Evolutionary conservation across 306 rosid genomes (phyloP).

Genomic region (Phaseolus lunatus): DNA sequence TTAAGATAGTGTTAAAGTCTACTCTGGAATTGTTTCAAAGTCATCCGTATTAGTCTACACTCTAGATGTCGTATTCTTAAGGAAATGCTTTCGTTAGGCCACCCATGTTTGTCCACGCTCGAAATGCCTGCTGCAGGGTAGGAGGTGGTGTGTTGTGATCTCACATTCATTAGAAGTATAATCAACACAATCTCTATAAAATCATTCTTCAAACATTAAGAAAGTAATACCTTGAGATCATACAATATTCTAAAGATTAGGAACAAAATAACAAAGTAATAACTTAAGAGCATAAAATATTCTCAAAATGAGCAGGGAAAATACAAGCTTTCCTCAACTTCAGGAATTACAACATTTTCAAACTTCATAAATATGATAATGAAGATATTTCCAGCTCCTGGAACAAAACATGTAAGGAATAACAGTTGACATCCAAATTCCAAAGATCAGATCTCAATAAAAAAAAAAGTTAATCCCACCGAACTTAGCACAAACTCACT

Average conservation of each 20-base stretch:
- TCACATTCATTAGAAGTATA: too few relatives aligned
- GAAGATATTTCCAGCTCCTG: slow-evolving; percentile 22
- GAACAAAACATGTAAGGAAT: slow-evolving; percentile 5
- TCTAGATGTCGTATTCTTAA: not conserved
- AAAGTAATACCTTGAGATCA: slow-evolving; percentile 24
- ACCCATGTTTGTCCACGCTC: too few relatives aligned
- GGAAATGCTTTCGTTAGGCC: not conserved
- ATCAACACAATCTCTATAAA: not conserved
- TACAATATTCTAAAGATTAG: not conserved
- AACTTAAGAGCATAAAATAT: slow-evolving; percentile 1
- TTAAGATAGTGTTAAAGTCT: not conserved
- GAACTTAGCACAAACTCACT: slow-evolving; percentile 17
- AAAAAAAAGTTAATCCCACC: slow-evolving; percentile 11
- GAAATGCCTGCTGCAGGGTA: too few relatives aligned
- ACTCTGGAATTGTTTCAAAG: not conserved
- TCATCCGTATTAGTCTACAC: not conserved
- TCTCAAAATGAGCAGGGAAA: not conserved
- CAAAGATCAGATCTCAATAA: slow-evolving; percentile 10
- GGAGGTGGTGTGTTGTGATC: not conserved
- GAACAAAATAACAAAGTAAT: slow-evolving; percentile 5
- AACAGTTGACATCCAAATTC: slow-evolving; percentile 21
- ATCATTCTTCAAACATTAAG: not conserved
- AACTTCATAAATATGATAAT: slow-evolving; percentile 20
- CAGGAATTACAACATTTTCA: slow-evolving; percentile 22
- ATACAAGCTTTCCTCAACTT: slow-evolving; percentile 19